phyloP scores from a whole-genome alignment of 2,329 filamentous ascomycete species.

The Ophiostoma novo-ulmi region DNA sequence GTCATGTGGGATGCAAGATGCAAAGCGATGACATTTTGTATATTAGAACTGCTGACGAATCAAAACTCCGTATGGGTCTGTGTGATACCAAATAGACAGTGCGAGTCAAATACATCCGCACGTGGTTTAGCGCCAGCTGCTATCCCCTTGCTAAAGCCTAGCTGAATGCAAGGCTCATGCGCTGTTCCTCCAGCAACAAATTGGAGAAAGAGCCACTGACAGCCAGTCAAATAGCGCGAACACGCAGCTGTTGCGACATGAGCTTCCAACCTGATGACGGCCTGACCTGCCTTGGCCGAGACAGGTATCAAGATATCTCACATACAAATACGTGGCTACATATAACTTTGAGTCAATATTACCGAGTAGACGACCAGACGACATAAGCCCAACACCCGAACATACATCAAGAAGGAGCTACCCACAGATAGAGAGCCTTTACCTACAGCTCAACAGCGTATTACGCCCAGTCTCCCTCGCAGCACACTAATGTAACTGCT shows the following conservation, averaged over 20 bases:
- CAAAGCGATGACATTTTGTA: not conserved
- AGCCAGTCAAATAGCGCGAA: conserved; percentile 15
- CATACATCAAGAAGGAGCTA: too few species aligned
- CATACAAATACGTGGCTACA: not conserved
- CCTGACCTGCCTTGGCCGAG: conserved; percentile 6
- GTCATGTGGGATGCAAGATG: not conserved
- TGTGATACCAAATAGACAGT: not conserved
- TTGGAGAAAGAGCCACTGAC: not conserved
- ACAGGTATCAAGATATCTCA: not conserved
- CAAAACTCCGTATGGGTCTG: not conserved
- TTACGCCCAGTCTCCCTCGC: not conserved
- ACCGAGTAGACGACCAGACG: too few species aligned
- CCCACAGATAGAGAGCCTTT: too few species aligned
- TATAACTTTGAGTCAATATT: too few species aligned
- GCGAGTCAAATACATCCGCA: not conserved
- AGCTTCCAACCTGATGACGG: not conserved
- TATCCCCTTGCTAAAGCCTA: not conserved
- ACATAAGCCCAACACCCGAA: too few species aligned
- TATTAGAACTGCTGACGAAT: not conserved
- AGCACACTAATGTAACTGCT: not conserved
- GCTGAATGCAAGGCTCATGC: not conserved
- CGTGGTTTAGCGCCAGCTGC: not conserved
- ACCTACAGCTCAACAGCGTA: not conserved
- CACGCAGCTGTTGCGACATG: conserved; percentile 19
- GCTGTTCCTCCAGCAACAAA: conserved; percentile 23